Percentiles rank a stretch among this genome's conserved stretches.
Evolutionary conservation across 2,329 filamentous ascomycete species (phyloP).

Genomic region (Emergomyces pasteurianus): DNA sequence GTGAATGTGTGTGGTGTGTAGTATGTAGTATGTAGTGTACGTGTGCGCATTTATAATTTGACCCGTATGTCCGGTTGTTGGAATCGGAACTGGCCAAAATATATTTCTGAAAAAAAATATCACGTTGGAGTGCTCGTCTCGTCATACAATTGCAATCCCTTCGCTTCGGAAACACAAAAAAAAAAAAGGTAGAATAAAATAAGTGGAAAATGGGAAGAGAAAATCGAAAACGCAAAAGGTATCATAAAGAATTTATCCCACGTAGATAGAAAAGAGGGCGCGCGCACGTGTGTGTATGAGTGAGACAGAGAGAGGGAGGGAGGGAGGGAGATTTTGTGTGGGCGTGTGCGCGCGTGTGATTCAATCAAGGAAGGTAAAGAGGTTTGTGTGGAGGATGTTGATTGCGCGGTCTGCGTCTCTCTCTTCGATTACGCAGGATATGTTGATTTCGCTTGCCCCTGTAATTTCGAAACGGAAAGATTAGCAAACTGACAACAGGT

Average conservation of each 20-base stretch:
- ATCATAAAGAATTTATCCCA: neutral
- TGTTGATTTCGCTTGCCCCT: constrained; percentile 98
- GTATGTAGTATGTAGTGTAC: neutral
- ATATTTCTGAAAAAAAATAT: neutral
- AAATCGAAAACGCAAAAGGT: neutral
- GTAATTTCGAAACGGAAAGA: constrained; percentile 10
- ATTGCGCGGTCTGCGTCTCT: constrained; percentile 83
- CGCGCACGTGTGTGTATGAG: no score
- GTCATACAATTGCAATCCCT: neutral
- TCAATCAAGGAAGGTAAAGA: constrained; percentile 88
- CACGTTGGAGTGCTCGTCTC: neutral
- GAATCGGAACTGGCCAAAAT: neutral
- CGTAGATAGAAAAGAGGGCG: neutral
- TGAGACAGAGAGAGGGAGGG: neutral
- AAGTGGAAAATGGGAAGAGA: neutral
- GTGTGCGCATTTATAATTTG: neutral
- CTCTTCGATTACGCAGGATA: constrained; percentile 92
- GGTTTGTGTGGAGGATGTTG: constrained; percentile 90
- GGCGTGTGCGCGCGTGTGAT: no score
- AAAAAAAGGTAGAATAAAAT: neutral
- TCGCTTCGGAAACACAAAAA: neutral
- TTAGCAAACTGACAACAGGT: constrained; percentile 9
- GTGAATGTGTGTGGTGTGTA: neutral
- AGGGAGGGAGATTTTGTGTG: neutral
- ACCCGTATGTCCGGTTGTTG: neutral